These are phyloP conservation scores for Backusella morwellensis DNA, from an alignment of 192 early-diverging fungal genomes.

Conservation along the genomic window DNA sequence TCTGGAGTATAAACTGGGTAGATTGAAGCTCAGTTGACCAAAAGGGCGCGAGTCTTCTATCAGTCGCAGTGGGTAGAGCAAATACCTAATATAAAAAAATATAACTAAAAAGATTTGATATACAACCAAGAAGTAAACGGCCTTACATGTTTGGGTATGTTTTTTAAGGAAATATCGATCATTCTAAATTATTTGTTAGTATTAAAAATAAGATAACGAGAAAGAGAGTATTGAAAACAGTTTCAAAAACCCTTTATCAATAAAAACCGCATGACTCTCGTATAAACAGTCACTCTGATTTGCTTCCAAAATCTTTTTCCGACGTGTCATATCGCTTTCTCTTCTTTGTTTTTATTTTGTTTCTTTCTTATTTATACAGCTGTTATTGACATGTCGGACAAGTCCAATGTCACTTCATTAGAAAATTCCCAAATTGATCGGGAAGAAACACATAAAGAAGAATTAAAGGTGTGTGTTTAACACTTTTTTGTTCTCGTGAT, in stretches of 20 bases:
- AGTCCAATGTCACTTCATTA: neutral
- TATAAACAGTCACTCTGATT: neutral
- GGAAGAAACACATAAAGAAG: neutral
- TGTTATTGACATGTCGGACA: constrained; percentile 1
- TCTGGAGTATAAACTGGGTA: constrained; percentile 67
- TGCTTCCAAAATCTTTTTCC: neutral
- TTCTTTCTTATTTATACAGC: neutral
- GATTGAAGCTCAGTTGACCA: constrained; percentile 60
- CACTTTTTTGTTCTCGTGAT: neutral
- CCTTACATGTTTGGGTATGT: neutral
- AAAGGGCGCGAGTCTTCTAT: constrained; percentile 56
- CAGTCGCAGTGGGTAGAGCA: constrained; percentile 47
- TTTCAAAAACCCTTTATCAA: neutral
- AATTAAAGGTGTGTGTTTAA: neutral
- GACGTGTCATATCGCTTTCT: neutral
- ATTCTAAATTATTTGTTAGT: neutral
- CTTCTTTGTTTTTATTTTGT: neutral
- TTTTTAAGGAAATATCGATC: constrained; percentile 6
- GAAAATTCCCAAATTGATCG: neutral
- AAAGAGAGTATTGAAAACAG: neutral
- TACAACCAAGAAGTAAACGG: neutral
- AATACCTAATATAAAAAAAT: constrained; percentile 26
- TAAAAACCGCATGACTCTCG: neutral
- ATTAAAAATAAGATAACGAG: neutral
- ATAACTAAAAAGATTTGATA: neutral